These are phyloP conservation scores for Crithidia acanthocephali DNA, from an alignment of 208 protist genomes.

Conservation along the genomic window DNA sequence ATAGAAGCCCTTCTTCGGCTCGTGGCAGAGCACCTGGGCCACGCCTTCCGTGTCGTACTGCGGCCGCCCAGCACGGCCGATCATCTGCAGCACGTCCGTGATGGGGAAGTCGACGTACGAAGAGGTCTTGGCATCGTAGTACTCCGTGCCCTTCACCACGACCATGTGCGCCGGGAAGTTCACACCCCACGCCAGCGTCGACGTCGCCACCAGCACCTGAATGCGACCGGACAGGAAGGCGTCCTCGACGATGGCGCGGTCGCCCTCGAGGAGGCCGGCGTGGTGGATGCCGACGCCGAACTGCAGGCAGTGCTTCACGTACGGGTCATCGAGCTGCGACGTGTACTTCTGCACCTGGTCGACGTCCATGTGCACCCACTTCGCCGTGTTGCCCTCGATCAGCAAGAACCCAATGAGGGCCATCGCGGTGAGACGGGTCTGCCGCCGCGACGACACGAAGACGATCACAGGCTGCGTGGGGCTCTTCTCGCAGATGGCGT, in stretches of 20 bases:
- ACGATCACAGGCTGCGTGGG: conserved; percentile 98
- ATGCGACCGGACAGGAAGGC: conserved; percentile 96
- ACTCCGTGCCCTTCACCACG: conserved; percentile 99
- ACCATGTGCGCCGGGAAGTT: conserved; percentile 99
- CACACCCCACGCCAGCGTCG: conserved; percentile 99
- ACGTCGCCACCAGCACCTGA: conserved; percentile 98
- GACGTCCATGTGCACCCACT: conserved; percentile 94
- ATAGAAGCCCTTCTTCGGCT: conserved; percentile 99
- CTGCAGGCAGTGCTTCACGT: conserved; percentile 95
- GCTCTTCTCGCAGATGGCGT: conserved; percentile 95
- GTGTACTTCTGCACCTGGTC: conserved; percentile 87
- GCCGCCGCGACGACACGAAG: conserved; percentile 99
- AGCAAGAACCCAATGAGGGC: conserved; percentile 97
- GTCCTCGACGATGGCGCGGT: conserved; percentile 93
- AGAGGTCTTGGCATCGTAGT: conserved; percentile 97
- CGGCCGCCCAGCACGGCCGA: conserved; percentile 98
- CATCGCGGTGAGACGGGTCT: conserved; percentile 99
- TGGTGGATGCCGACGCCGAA: conserved; percentile 99
- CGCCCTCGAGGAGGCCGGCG: conserved; percentile 93
- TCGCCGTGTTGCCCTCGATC: conserved; percentile 92
- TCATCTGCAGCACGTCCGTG: conserved; percentile 99
- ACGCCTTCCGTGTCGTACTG: conserved; percentile 97
- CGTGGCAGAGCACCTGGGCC: conserved; percentile 97
- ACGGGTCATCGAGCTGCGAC: conserved; percentile 76
- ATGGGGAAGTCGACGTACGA: conserved; percentile 99